phyloP scores from a whole-genome alignment of 2,329 filamentous ascomycete genomes.

The Fusarium tanahbumbuense region DNA sequence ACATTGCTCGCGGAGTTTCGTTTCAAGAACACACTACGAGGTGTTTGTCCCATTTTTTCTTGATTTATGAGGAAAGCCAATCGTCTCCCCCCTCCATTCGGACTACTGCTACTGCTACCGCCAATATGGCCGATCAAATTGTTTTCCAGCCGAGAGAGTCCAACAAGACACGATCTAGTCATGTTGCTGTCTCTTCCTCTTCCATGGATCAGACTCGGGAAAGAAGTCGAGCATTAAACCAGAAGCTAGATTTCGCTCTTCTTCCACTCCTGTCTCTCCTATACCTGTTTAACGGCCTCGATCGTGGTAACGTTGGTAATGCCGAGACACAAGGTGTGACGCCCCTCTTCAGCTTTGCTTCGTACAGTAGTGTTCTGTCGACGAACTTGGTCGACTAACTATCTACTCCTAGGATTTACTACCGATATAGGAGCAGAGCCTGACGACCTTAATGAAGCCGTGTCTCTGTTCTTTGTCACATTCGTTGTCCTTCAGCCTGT shows the following conservation, averaged over 20 bases:
- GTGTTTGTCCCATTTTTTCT: not conserved
- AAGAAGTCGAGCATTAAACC: conserved; percentile 45
- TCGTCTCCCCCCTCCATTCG: not conserved
- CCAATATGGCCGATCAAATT: conserved; percentile 18
- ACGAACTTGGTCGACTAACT: not conserved
- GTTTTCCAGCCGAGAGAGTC: conserved; percentile 2
- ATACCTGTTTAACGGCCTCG: conserved; percentile 56
- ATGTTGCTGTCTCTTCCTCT: not conserved
- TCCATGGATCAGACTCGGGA: conserved; percentile 13
- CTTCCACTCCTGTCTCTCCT: conserved; percentile 54
- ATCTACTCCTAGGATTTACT: conserved; percentile 38
- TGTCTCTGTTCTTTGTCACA: conserved; percentile 46
- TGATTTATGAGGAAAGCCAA: not conserved
- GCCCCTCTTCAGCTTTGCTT: not conserved
- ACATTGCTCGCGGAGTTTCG: not conserved
- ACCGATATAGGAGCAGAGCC: conserved; percentile 43
- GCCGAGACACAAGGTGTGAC: conserved; percentile 52
- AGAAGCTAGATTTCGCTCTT: conserved; percentile 52
- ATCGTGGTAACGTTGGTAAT: conserved; percentile 56
- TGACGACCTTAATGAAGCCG: conserved; percentile 45
- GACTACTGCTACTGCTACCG: not conserved
- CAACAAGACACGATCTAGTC: conserved; percentile 18
- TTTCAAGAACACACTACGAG: not conserved
- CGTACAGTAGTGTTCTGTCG: not conserved
- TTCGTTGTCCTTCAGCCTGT: conserved; percentile 45